Evolutionary conservation across 83 land plant species (phyloP), one percentile per base, ranked within the genome.

Genomic region (Picea abies): DNA sequence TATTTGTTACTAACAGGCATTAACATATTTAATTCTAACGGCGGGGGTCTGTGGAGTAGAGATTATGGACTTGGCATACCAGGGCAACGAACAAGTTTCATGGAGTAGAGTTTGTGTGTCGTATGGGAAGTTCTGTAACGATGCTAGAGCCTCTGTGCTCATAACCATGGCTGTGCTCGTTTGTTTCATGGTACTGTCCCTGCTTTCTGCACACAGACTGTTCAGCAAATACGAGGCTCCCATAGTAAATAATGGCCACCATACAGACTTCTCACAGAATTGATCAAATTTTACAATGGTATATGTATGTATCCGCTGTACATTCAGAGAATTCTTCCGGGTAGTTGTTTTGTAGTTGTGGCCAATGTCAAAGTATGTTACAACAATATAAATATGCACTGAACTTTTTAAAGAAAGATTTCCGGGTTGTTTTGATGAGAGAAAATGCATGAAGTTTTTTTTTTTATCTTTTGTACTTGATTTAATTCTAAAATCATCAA

Each of bases 141-240:
- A 47, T 61, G 63, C 85, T 35, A 83, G 85, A 41, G 17, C 84
- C 15, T 88, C 92, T 16, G 25, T 90, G 23, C 70, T 76, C 25
- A 68, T 92, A 14, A 88, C 88, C 80, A 37, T 77, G 10, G 37
- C 88, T 22, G 84, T 80, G 4, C 60, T 92, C 17, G 60, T 82
- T n/a, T 90, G 88, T 80, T 92, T 90, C 83, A 12, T 90, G 47
- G 76, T 72, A 5, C 69, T 88, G 56, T 87, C 92, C 52, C 29
- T 84, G 47, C 82, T 88, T 25, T 92, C 94, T n/a, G 92, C 92
- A 63, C 86, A 78, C 64, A 90, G 89, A 79, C 66, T 80, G 32
- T 92, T 92, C 76, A 86, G 81, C 79, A 79, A 83, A 78, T 90
- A 84, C 82, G 92, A 90, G 29, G 79, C 94, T 58, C 94, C 94